Conservation (phyloP, 352 stramenopile genomes). For the Globisporangium abappressorium region DNA sequence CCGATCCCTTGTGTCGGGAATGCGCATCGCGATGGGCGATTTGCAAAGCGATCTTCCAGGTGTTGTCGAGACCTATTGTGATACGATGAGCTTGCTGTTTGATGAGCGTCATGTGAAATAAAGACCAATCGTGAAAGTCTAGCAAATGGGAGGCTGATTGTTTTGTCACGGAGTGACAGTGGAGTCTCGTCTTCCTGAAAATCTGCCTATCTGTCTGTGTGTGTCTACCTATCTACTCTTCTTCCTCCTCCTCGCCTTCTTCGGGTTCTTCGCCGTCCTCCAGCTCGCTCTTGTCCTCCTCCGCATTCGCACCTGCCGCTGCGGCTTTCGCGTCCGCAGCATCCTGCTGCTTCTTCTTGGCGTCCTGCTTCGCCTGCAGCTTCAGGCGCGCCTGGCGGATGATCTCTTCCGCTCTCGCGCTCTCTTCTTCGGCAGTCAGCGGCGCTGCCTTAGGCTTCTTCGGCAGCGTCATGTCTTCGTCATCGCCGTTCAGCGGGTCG, state of each 20-base stretch:
- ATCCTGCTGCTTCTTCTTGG: constrained; percentile 1
- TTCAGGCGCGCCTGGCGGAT: constrained; percentile 66
- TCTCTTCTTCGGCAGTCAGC: constrained; percentile 46
- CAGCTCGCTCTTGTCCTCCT: constrained; percentile 35
- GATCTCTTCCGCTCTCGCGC: constrained; percentile 56
- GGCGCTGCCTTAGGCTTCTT: constrained; percentile 12
- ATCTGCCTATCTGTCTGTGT: neutral
- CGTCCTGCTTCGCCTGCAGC: constrained; percentile 36
- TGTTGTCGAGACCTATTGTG: neutral
- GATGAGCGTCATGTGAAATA: neutral
- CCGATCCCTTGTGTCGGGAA: neutral
- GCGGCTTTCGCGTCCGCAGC: constrained; percentile 14
- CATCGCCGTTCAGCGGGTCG: constrained; percentile 14
- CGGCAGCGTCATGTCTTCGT: constrained; percentile 9
- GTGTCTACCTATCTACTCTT: neutral
- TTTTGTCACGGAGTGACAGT: neutral
- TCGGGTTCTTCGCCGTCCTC: constrained; percentile 53
- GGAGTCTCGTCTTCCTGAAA: neutral
- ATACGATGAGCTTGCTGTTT: neutral
- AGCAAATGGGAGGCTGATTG: neutral
- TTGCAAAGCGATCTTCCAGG: neutral
- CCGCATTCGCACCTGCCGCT: constrained; percentile 17
- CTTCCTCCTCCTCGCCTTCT: constrained; percentile 42
- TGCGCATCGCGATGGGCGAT: neutral
- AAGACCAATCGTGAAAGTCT: neutral